Percentiles rank a stretch among this genome's conserved stretches.
Evolutionary conservation across 768 basidiomycete genomes (phyloP).

Genomic region (Xanthoconium purpureum): DNA sequence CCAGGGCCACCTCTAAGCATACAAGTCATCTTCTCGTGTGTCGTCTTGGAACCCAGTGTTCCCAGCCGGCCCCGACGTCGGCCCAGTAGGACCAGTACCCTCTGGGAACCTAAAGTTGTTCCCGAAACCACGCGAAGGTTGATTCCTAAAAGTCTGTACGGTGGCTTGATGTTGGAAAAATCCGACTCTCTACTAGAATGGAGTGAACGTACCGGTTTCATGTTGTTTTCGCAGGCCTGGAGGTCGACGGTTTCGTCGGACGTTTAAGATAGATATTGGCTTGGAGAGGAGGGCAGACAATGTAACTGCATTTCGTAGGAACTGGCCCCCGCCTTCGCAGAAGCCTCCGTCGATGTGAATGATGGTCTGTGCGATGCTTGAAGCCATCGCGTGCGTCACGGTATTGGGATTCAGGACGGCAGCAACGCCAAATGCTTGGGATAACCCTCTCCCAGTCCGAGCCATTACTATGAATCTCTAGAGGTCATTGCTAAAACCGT

Average conservation of each 20-base stretch:
- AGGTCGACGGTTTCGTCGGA: slow-evolving; percentile 54
- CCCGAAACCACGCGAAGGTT: slow-evolving; percentile 85
- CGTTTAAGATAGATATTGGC: slow-evolving; percentile 56
- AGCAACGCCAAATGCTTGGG: no score
- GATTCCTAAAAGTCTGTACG: slow-evolving; percentile 43
- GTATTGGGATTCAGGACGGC: background rate
- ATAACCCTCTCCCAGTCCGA: no score
- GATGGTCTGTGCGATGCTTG: slow-evolving; percentile 7
- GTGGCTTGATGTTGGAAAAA: background rate
- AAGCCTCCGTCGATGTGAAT: slow-evolving; percentile 43
- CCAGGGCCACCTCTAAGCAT: slow-evolving; percentile 49
- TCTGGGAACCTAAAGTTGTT: slow-evolving; percentile 99
- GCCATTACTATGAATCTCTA: no score
- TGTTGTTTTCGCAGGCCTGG: slow-evolving; percentile 75
- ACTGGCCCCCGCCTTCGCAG: slow-evolving; percentile 64
- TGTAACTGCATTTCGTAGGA: slow-evolving; percentile 65
- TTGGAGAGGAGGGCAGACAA: slow-evolving; percentile 63
- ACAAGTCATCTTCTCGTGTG: slow-evolving; percentile 85
- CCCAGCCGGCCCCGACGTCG: slow-evolving; percentile 43
- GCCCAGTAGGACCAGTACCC: slow-evolving; percentile 38
- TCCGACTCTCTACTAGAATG: background rate
- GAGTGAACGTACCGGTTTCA: slow-evolving; percentile 47
- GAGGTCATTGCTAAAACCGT: no score
- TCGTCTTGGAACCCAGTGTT: slow-evolving; percentile 86
- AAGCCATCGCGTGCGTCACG: slow-evolving; percentile 5